A percentile compares a stretch with the other conserved stretches of the same genome.
Conservation (phyloP, 1,139 yeast species). For the Taphrina pruni region DNA sequence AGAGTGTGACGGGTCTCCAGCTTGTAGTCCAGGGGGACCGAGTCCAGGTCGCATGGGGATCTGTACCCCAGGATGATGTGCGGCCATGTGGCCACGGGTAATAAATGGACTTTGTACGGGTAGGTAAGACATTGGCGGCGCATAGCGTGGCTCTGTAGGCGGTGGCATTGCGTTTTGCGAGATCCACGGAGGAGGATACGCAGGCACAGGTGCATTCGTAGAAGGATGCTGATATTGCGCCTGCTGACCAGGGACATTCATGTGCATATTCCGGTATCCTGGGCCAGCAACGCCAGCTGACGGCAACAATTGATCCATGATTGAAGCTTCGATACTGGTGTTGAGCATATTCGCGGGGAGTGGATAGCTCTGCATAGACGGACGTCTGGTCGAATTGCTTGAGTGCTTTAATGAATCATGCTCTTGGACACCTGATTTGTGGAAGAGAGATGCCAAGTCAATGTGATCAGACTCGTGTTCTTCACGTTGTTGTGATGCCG, state of each 20-base stretch:
- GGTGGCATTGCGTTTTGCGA: background rate
- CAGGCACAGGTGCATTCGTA: background rate
- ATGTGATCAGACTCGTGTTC: slow-evolving; percentile 1
- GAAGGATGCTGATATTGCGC: background rate
- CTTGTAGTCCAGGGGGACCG: slow-evolving; percentile 17
- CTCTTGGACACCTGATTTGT: background rate
- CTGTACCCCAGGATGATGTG: background rate
- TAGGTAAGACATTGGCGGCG: background rate
- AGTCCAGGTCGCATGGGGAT: slow-evolving; percentile 9
- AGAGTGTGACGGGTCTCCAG: background rate
- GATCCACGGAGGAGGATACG: background rate
- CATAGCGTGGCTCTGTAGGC: background rate
- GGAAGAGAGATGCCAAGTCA: slow-evolving; percentile 25
- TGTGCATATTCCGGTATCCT: background rate
- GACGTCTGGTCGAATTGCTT: background rate
- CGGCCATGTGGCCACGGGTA: background rate
- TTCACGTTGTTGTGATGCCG: background rate
- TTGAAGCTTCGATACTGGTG: slow-evolving; percentile 27
- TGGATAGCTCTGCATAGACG: background rate
- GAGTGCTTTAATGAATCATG: background rate
- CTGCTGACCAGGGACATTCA: background rate
- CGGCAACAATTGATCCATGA: slow-evolving; percentile 22
- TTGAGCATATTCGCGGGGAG: slow-evolving; percentile 3
- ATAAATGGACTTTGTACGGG: slow-evolving; percentile 1
- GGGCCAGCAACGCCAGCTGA: background rate